Base-by-base conservation (phyloP, 164 flowering plant species). In the Malania oleifera region DNA sequence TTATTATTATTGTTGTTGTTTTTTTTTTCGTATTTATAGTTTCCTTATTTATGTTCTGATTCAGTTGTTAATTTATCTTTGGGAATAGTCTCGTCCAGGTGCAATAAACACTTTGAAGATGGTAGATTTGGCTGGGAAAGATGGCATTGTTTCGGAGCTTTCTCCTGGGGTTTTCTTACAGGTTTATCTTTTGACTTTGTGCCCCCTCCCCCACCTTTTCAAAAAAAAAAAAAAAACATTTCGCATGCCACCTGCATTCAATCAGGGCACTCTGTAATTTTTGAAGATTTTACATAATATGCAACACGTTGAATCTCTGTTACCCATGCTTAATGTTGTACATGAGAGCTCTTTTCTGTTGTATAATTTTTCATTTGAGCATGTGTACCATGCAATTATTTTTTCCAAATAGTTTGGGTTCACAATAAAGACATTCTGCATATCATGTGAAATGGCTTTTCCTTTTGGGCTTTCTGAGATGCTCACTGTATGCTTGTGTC, bases 91-190 rank as follows among this genome's bases (percentile, higher is more conserved):
- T 50, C 99, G 96, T 62, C 78, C 89, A 44, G 95, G 91, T 60
- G 97, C 68, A 31, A 76, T 84, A 35, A 72, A 58, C 48, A 65
- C 74, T 71, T 50, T 93, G 67, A 72, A 72, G 78, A 67, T 52
- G 70, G 96, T 77, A 56, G 91, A 75, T 73, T 79, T 93, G 65
- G 83, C 80, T 64, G 98, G 99, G 54, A 81, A 70, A 65, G 86
- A 77, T 68, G 96, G 96, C 38, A 56, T 90, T 66, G 70, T 77
- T 47, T 86, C 97, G 2, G 89, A 84, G 64, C 75, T 50, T 54
- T 81, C 96, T 43, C 96, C 97, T 54, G 99, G 99, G 28, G 95
- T 93, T 55, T 93, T 88, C 70, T 53, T 93, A 67, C 99, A 93
- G 97, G 99, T 92, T 60, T 60, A 19, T 35, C 22, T 59, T 40